Evolutionary conservation across 1,139 yeast genomes (phyloP).

Genomic region (Sugiyamaella japonica): DNA sequence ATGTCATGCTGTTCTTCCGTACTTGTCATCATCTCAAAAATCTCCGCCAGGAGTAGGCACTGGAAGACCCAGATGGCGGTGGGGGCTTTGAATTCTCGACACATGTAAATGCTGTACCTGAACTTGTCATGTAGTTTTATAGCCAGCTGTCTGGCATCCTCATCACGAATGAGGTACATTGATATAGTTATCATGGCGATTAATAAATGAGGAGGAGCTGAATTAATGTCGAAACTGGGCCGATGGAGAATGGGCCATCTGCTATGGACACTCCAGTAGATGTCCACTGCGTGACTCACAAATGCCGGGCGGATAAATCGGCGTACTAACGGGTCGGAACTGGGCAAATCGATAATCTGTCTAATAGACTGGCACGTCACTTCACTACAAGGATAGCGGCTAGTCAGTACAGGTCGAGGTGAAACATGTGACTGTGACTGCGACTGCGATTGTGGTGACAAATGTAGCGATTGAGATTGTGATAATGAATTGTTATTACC

Average conservation of each 20-base stretch:
- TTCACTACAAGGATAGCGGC: slow-evolving; percentile 17
- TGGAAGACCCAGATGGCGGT: slow-evolving; percentile 66
- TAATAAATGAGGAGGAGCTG: slow-evolving; percentile 51
- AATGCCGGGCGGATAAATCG: slow-evolving; percentile 29
- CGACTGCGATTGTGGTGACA: not conserved
- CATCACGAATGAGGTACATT: slow-evolving; percentile 43
- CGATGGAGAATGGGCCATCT: slow-evolving; percentile 59
- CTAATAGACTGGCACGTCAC: slow-evolving; percentile 25
- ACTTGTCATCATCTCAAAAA: slow-evolving; percentile 57
- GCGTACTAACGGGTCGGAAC: slow-evolving; percentile 22
- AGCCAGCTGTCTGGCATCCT: slow-evolving; percentile 40
- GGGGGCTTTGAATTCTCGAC: slow-evolving; percentile 57
- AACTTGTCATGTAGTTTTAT: slow-evolving; percentile 56
- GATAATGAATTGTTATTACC: not conserved
- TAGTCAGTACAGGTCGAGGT: not conserved
- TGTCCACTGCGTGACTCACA: slow-evolving; percentile 30
- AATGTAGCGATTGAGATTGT: not conserved
- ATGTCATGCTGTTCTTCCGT: slow-evolving; percentile 51
- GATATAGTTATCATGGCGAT: slow-evolving; percentile 56
- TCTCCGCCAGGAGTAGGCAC: slow-evolving; percentile 58
- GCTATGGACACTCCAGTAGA: slow-evolving; percentile 46
- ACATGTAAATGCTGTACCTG: slow-evolving; percentile 56
- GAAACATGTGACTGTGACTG: not conserved
- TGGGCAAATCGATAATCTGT: slow-evolving; percentile 22
- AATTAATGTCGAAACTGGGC: slow-evolving; percentile 56